Evolutionary conservation across 441 rosid genomes (phyloP).

Genomic region (Gossypium schwendimanii): DNA sequence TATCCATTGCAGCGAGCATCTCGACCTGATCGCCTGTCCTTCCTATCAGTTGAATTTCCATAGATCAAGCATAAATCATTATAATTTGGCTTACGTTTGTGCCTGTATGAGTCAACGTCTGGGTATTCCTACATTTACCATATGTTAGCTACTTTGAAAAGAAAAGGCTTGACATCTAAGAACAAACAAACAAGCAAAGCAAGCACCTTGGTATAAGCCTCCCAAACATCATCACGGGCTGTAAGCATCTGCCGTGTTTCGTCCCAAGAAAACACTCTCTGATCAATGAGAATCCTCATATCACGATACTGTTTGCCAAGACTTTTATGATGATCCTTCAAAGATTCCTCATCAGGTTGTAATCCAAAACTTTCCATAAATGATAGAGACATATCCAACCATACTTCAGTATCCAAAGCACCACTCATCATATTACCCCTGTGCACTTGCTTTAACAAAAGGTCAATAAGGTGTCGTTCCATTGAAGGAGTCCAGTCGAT

Average conservation of each 20-base stretch:
- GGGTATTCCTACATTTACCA: constrained; percentile 40
- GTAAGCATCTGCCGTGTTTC: constrained; percentile 35
- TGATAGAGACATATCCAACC: constrained; percentile 34
- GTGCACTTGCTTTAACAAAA: constrained; percentile 41
- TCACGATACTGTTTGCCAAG: constrained; percentile 31
- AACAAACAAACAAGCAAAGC: constrained; percentile 21
- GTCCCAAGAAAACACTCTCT: constrained; percentile 36
- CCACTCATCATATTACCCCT: constrained; percentile 27
- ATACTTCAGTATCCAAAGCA: constrained; percentile 27
- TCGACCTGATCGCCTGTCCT: constrained; percentile 11
- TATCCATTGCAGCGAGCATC: constrained; percentile 24
- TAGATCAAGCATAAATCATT: constrained; percentile 45
- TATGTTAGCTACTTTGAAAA: constrained; percentile 18
- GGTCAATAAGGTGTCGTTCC: constrained; percentile 45
- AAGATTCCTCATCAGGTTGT: constrained; percentile 24
- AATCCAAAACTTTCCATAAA: constrained; percentile 41
- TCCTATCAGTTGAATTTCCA: constrained; percentile 32
- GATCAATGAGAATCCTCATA: constrained; percentile 29
- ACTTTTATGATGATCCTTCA: constrained; percentile 27
- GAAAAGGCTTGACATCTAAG: not conserved
- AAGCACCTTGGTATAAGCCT: constrained; percentile 37
- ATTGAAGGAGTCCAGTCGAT: constrained; percentile 41
- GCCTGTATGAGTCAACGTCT: constrained; percentile 25
- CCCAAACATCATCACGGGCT: constrained; percentile 38
- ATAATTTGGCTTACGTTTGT: constrained; percentile 29